Evolutionary conservation across 495 filamentous ascomycete genomes (phyloP), one percentile per base, ranked within the genome.

Genomic region (Hypoxylon subgilvum): DNA sequence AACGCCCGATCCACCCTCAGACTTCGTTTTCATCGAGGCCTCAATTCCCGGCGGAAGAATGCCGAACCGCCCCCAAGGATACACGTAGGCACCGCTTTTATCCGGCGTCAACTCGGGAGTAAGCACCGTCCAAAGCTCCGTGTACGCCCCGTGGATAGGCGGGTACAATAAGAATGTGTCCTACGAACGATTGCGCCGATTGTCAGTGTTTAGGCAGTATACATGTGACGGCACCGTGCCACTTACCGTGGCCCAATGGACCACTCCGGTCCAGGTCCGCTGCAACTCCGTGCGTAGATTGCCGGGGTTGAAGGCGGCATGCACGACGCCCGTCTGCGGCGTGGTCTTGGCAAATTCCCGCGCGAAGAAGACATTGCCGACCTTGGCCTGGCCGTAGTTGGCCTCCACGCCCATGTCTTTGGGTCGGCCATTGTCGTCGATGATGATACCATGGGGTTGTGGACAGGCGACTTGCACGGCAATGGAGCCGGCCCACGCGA

Each of bases 401-500:
- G 22, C 12, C 28, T 19, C 52, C 6, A 38, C 14, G 4, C 52
- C 42, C 13, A 34, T 14, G 16, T 55, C 38, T 6, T 48, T 39
- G 8, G 41, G 53, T 6, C 65, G 53, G 38, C 68, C 71, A 30
- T 72, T 65, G 27, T 72, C 67, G 18, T 61, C 52, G 18, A 74
- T 43, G 16, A 70, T 54, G 6, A 79, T 67, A 5, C 66, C 65
- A 4, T 51, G 31, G 10, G 57, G 40, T n/a, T 54, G 58, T 10
- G 73, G 74, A 17, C 59, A 8, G 7, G 46, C n/a, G 0, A 42
- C 6, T 1, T 74, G 70, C 9, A 61, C 66, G 35, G 58, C 66
- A 30, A 56, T 49, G n/a, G 63, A 69, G 6, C 48, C 32, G 22
- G 71, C 65, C 78, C 80, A 83, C 31, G 74, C 65, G 10, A 80